phyloP scores from a whole-genome alignment of 768 basidiomycete genomes.

The Brasilioporus rufonigricans region DNA sequence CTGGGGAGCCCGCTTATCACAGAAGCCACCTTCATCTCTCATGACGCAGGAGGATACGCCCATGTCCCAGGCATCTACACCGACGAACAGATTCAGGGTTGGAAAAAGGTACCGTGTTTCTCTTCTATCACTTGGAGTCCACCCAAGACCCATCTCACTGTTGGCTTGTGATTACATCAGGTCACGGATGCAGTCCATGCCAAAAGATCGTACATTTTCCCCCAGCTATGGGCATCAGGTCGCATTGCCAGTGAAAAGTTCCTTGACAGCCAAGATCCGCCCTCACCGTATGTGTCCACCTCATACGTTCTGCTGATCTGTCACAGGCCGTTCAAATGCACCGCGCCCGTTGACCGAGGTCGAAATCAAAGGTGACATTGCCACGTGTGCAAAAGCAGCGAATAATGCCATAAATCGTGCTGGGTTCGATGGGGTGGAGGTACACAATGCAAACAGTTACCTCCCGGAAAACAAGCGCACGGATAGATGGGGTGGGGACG shows the following conservation, averaged over 20 bases:
- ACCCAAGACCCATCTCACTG: background rate
- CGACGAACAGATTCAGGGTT: too few species aligned
- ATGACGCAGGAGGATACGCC: too few species aligned
- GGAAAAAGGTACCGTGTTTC: constrained; percentile 46
- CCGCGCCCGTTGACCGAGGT: too few species aligned
- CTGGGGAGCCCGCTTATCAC: too few species aligned
- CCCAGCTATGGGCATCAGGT: background rate
- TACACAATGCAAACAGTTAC: too few species aligned
- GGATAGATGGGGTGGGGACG: background rate
- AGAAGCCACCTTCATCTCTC: too few species aligned
- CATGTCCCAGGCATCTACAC: too few species aligned
- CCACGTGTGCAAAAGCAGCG: background rate
- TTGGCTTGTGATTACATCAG: constrained; percentile 35
- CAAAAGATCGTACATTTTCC: constrained; percentile 38
- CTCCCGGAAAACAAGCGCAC: too few species aligned
- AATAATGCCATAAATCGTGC: background rate
- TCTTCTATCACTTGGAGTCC: too few species aligned
- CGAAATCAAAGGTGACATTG: background rate
- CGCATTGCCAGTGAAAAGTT: background rate
- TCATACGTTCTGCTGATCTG: background rate
- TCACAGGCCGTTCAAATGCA: background rate
- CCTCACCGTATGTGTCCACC: background rate
- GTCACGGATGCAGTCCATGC: too few species aligned
- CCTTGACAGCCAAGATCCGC: background rate
- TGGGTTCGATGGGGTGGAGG: too few species aligned